phyloP scores from a whole-genome alignment of 495 filamentous ascomycete genomes.

The Podospora pseudocomata region DNA sequence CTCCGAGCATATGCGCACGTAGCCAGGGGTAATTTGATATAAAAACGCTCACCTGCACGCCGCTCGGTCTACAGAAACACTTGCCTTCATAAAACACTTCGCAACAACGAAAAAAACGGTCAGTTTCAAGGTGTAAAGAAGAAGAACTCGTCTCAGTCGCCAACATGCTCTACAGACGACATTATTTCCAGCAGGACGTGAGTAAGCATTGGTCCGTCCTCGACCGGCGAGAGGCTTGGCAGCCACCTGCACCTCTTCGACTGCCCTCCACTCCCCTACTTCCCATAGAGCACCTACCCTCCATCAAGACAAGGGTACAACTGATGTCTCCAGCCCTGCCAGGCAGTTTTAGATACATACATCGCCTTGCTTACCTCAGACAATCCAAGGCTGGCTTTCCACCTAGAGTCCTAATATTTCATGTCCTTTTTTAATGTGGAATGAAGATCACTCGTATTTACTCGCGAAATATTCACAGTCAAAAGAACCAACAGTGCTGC shows the following conservation, averaged over 20 bases:
- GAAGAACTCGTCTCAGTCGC: neutral
- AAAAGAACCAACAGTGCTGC: neutral
- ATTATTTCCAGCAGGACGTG: neutral
- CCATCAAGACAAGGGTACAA: neutral
- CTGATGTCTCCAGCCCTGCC: neutral
- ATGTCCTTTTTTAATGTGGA: neutral
- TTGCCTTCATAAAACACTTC: neutral
- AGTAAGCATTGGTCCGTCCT: neutral
- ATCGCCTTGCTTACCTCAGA: neutral
- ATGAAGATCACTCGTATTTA: neutral
- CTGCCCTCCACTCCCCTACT: neutral
- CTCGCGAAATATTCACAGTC: neutral
- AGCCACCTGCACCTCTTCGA: neutral
- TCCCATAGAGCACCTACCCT: neutral
- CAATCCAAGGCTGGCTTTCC: neutral
- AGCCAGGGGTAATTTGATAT: neutral
- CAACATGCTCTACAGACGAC: neutral
- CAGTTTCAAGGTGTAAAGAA: neutral
- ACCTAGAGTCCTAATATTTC: neutral
- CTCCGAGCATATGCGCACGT: neutral
- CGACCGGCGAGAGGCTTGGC: neutral
- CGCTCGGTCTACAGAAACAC: neutral
- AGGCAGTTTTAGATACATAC: neutral
- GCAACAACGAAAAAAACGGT: neutral
- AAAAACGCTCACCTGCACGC: neutral